Evolutionary conservation across 176 grass and related monocot genomes (phyloP).

Genomic region (Avena insularis): DNA sequence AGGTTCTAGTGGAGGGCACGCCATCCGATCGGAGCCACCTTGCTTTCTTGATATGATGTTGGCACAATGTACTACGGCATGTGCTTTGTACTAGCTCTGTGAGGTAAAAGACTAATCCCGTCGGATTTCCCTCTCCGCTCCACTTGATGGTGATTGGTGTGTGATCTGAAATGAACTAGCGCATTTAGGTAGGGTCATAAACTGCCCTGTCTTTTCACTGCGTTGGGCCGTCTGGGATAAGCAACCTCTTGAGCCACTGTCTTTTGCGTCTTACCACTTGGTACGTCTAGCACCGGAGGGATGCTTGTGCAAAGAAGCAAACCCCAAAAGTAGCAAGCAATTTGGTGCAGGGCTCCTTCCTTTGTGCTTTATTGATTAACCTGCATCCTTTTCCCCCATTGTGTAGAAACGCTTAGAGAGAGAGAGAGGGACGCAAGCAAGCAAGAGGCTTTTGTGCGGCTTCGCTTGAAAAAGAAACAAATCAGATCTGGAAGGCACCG

Average conservation of each 20-base stretch:
- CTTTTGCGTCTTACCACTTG: neutral
- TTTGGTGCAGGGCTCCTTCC: neutral
- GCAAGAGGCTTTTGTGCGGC: neutral
- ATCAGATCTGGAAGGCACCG: neutral
- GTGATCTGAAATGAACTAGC: neutral
- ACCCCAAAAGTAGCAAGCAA: neutral
- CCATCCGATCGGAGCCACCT: constrained; percentile 5
- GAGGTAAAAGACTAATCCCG: neutral
- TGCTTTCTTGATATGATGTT: constrained; percentile 14
- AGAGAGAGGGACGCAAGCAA: neutral
- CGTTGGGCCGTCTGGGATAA: neutral
- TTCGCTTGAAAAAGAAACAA: neutral
- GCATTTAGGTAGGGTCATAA: neutral
- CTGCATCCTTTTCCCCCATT: neutral
- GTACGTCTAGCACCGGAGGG: neutral
- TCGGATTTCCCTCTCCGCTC: neutral
- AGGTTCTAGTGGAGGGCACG: neutral
- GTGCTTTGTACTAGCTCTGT: constrained; percentile 3
- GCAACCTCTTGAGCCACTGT: neutral
- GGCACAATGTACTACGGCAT: neutral
- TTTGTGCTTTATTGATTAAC: neutral
- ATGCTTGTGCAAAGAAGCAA: constrained; percentile 36
- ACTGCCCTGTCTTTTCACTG: neutral
- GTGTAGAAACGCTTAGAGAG: neutral
- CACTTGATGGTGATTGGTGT: neutral